phyloP scores from a whole-genome alignment of 192 early-diverging fungal genomes.

The Chytriomyces sp. region DNA sequence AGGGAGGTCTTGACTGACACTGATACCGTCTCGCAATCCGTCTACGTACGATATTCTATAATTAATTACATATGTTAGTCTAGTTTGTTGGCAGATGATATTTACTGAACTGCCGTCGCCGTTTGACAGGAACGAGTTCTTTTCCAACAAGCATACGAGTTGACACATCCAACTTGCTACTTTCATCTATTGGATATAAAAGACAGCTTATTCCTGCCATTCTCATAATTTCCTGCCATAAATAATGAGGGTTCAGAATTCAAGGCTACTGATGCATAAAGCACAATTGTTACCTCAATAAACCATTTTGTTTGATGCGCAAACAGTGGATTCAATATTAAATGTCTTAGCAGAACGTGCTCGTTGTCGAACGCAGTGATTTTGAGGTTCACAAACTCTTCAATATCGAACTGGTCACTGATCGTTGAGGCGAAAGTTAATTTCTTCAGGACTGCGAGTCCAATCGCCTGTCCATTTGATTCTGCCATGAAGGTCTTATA shows the following conservation, averaged over 20 bases:
- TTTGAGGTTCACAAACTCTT: slow-evolving; percentile 39
- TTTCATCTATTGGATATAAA: slow-evolving; percentile 36
- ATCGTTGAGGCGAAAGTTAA: slow-evolving; percentile 28
- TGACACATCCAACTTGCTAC: slow-evolving; percentile 31
- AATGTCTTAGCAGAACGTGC: slow-evolving; percentile 33
- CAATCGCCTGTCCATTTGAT: slow-evolving; percentile 35
- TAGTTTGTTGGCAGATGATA: not conserved
- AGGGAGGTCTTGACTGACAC: slow-evolving; percentile 37
- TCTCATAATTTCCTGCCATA: slow-evolving; percentile 48
- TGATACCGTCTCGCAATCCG: slow-evolving; percentile 48
- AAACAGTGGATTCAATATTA: slow-evolving; percentile 56
- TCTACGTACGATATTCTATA: slow-evolving; percentile 47
- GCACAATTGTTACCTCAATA: slow-evolving; percentile 34
- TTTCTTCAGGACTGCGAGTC: slow-evolving; percentile 37
- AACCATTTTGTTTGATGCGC: slow-evolving; percentile 44
- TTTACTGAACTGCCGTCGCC: slow-evolving; percentile 40
- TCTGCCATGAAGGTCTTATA: slow-evolving; percentile 41
- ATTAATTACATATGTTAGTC: not conserved
- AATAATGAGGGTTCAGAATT: slow-evolving; percentile 1
- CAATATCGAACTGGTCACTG: slow-evolving; percentile 56
- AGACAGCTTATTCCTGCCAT: slow-evolving; percentile 40
- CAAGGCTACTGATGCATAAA: not conserved
- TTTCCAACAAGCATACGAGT: slow-evolving; percentile 31
- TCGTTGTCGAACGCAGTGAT: slow-evolving; percentile 15
- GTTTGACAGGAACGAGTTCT: slow-evolving; percentile 48